phyloP scores from a whole-genome alignment of 2,329 filamentous ascomycete species.

The Raffaelea deltoideospora region DNA sequence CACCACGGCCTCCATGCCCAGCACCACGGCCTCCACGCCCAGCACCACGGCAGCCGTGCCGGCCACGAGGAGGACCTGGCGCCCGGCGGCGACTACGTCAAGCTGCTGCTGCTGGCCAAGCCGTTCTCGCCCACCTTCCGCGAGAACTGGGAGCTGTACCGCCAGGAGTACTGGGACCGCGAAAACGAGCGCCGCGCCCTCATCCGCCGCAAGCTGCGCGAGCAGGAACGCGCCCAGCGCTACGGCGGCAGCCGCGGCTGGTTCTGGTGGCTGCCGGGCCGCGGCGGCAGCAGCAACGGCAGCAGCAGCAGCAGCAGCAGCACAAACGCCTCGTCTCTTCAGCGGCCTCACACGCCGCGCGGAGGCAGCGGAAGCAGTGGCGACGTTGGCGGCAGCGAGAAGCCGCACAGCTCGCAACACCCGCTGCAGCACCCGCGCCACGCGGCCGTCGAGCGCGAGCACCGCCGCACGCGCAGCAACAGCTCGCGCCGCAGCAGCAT shows the following conservation, averaged over 20 bases:
- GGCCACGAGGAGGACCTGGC: conserved; percentile 83
- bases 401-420: conserved; percentile 18
- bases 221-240: conserved; percentile 51
- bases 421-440: conserved; percentile 27
- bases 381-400: not conserved
- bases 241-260: conserved; percentile 54
- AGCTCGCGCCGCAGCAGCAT: conserved; percentile 37
- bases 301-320: conserved; percentile 15
- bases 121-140: conserved; percentile 89
- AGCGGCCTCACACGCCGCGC: conserved; percentile 5
- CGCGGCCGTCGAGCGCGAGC: conserved; percentile 27
- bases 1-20: too few species aligned
- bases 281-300: conserved; percentile 19
- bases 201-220: conserved; percentile 54
- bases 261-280: conserved; percentile 79
- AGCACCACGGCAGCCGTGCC: conserved; percentile 40
- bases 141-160: conserved; percentile 93
- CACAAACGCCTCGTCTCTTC: not conserved
- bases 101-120: conserved; percentile 79
- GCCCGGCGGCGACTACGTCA: conserved; percentile 80
- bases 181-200: conserved; percentile 80
- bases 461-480: conserved; percentile 32
- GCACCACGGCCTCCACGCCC: conserved; percentile 23
- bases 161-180: conserved; percentile 89
- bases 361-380: conserved; percentile 2